Base-by-base conservation (phyloP, 208 protist species). In the Endotrypanum monterogeii region DNA sequence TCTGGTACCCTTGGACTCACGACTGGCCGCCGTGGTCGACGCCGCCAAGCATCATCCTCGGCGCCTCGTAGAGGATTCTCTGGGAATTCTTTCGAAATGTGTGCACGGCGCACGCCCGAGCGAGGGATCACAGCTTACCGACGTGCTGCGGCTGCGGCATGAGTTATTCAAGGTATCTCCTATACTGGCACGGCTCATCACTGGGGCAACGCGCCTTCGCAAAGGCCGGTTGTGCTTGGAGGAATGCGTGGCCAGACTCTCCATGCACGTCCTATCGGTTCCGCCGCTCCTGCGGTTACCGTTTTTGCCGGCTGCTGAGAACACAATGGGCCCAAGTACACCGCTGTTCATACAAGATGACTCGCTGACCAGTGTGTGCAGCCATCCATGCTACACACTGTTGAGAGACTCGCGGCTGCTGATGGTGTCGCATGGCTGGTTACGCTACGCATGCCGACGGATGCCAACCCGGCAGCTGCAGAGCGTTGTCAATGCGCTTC, bases 401-500 rank as follows among this genome's bases (percentile, higher is more conserved):
- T 12, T 71, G 63, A 25, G 39, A 37, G n/a, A 61, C 39, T 30
- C 55, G n/a, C 55, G 25, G 1, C 25, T 80, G 8, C 25, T 76
- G 39, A 71, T 73, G 56, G 76, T 63, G 8, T 75, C 76, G 66
- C 55, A 52, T 48, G 76, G 76, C 0, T 80, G 76, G 76, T 70
- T 80, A 37, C 76, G 76, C 18, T 80, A 80, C 57, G 62, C 67
- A 3, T 80, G 76, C 39, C 76, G 76, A 20, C 76, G 76, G 12
- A 25, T 80, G n/a, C 20, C 35, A n/a, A 18, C 37, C 6, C 56
- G 61, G 12, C 70, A 80, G 63, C 62, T 54, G 41, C 69, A 51
- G 12, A 39, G 30, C 46, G 23, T 74, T 16, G 28, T 74, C 8
- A 23, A 69, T 18, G 75, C 68, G 41, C 68, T 79, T 50, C 60